Base-by-base conservation (phyloP, 1,139 yeast genomes). In the Eremothecium coryli region DNA sequence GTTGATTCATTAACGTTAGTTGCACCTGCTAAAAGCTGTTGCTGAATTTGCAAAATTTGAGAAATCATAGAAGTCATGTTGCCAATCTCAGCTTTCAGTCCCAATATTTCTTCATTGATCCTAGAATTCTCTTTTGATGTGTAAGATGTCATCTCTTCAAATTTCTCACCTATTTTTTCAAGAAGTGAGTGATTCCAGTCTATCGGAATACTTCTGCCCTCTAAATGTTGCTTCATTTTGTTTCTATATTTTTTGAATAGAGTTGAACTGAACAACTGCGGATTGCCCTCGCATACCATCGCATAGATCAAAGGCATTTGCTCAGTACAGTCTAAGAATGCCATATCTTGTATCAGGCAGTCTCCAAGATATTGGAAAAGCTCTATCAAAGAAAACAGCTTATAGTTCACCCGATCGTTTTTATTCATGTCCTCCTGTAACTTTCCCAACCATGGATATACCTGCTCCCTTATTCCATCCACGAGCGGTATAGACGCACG, bases 381-480 rank as follows among this genome's bases (percentile, higher is more conserved):
- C 39, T 56, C 61, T 27, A 50, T 45, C 15, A 56, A 37, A 2
- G 60, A 53, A 33, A 49, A 49, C 23, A 56, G 32, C 32, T 47
- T 46, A 38, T 56, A 56, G 33, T 55, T 55, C 3, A 56, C 49
- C 29, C 58, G 44, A 35, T 54, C 59, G 7, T 44, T 35, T 5
- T 44, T 31, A 27, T 44, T 34, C 36, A 53, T 39, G 30, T 56
- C 59, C 29, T 47, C 45, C 37, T 46, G 48, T 29, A 56, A 38
- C 5, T 40, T 36, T 10, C 45, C 38, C 25, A 56, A 39, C 61
- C 61, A 56, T 1, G 59, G 59, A 32, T 53, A 56, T 1, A 56
- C 47, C 13, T 42, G 17, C 26, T 43, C 32, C 15, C 43, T 42
- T 29, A 53, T 38, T 10, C 46, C 48, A 13, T 34, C 37, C 2